Conservation (phyloP, 2,329 filamentous ascomycete genomes). For the Clonostachys solani region DNA sequence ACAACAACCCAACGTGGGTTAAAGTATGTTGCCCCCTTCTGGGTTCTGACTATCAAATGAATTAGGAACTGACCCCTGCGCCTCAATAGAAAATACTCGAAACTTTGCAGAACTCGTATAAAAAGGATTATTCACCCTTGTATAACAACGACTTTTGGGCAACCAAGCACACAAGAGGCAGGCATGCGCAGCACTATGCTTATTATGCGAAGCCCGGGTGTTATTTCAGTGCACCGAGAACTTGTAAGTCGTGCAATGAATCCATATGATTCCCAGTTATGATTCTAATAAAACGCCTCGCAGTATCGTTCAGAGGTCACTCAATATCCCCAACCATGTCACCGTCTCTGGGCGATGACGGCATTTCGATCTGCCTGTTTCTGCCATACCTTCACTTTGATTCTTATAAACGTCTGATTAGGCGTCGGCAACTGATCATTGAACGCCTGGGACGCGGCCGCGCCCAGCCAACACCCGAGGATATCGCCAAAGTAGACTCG, state of each 20-base stretch:
- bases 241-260: conserved; percentile 15
- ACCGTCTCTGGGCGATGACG: conserved; percentile 13
- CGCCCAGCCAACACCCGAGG: conserved; percentile 48
- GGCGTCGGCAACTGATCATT: conserved; percentile 49
- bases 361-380: conserved; percentile 43
- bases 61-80: conserved; percentile 2
- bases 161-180: conserved; percentile 39
- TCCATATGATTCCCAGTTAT: not conserved
- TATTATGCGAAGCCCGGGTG: conserved; percentile 44
- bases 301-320: conserved; percentile 28
- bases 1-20: conserved; percentile 54
- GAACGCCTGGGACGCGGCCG: conserved; percentile 48
- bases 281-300: not conserved
- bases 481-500: conserved; percentile 48
- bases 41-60: not conserved
- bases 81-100: conserved; percentile 33
- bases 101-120: conserved; percentile 30
- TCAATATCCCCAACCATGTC: conserved; percentile 20
- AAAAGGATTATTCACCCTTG: conserved; percentile 29
- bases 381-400: conserved; percentile 62
- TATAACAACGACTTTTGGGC: conserved; percentile 44
- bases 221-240: conserved; percentile 34
- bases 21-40: conserved; percentile 30
- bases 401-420: conserved; percentile 53
- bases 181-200: conserved; percentile 44